Conservation (phyloP, 78 protist genomes). For the Dictyostelium citrinum region DNA sequence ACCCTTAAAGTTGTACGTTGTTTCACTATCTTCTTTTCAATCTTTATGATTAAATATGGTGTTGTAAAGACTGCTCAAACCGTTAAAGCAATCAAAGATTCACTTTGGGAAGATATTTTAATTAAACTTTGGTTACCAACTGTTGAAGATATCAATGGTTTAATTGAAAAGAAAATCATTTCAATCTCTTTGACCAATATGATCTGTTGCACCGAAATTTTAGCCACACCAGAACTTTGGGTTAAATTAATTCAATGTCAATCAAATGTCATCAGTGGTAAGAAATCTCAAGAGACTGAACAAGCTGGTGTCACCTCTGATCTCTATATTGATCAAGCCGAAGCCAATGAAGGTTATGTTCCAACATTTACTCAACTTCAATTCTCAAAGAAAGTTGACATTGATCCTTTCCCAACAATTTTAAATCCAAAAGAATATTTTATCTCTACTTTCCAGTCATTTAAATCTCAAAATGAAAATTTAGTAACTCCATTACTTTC, state of each 20-base stretch:
- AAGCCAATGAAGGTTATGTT: constrained; percentile 24
- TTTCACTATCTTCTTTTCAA: constrained; percentile 49
- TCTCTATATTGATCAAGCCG: constrained; percentile 11
- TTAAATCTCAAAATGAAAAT: background rate
- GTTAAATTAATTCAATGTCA: constrained; percentile 15
- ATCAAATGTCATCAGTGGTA: constrained; percentile 4
- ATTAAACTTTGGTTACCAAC: constrained; percentile 58
- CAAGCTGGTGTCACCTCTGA: background rate
- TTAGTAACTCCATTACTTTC: background rate
- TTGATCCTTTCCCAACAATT: constrained; percentile 56
- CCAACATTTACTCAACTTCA: constrained; percentile 68
- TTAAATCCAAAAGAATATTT: constrained; percentile 6
- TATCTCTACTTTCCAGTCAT: background rate
- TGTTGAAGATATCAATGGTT: constrained; percentile 4
- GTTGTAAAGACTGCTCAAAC: background rate
- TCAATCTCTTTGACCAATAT: constrained; percentile 34
- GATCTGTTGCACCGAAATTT: constrained; percentile 6
- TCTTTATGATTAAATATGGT: constrained; percentile 34
- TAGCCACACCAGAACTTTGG: constrained; percentile 2
- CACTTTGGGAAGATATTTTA: constrained; percentile 25
- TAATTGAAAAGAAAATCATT: constrained; percentile 71
- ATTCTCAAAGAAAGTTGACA: constrained; percentile 57
- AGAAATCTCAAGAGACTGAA: background rate
- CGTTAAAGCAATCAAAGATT: background rate
- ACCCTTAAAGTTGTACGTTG: constrained; percentile 54